Percentiles rank a stretch among this genome's conserved stretches.
phyloP scores from a whole-genome alignment of 495 filamentous ascomycete species.

The Aspergillus sparsus region DNA sequence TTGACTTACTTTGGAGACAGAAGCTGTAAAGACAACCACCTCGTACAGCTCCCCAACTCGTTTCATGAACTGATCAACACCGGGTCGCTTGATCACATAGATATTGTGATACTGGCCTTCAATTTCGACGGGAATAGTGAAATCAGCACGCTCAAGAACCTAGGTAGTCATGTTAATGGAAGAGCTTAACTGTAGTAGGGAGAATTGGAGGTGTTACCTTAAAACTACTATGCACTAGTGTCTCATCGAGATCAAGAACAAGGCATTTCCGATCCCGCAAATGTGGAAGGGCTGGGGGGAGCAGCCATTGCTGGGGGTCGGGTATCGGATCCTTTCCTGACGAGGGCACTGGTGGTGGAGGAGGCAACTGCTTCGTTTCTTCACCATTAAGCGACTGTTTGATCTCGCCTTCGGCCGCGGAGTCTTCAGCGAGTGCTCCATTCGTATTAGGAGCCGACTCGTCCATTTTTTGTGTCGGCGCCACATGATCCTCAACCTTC shows the following conservation, averaged over 20 bases:
- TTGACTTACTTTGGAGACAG: constrained; percentile 85
- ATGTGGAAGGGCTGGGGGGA: constrained; percentile 75
- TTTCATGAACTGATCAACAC: constrained; percentile 99
- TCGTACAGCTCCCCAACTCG: constrained; percentile 96
- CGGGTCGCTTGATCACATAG: constrained; percentile 97
- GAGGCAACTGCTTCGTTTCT: constrained; percentile 42
- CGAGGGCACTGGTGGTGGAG: constrained; percentile 60
- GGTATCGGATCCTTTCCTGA: constrained; percentile 38
- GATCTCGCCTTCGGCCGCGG: constrained; percentile 25
- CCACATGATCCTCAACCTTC: constrained; percentile 13
- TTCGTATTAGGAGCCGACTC: constrained; percentile 15
- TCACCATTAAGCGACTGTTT: constrained; percentile 32
- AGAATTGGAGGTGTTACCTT: constrained; percentile 63
- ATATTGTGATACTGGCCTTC: constrained; percentile 99
- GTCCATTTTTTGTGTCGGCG: constrained; percentile 12
- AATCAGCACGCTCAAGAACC: constrained; percentile 98
- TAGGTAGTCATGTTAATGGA: constrained; percentile 39
- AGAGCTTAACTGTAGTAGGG: background rate
- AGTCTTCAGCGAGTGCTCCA: constrained; percentile 14
- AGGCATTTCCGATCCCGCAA: constrained; percentile 88
- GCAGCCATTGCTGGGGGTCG: constrained; percentile 66
- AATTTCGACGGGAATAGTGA: constrained; percentile 98
- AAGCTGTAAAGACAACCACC: constrained; percentile 98
- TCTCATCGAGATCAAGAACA: constrained; percentile 95
- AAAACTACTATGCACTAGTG: constrained; percentile 98